A percentile compares a stretch with the other conserved stretches of the same genome.
phyloP scores from a whole-genome alignment of 208 protist genomes.

The Porcisia deanei region DNA sequence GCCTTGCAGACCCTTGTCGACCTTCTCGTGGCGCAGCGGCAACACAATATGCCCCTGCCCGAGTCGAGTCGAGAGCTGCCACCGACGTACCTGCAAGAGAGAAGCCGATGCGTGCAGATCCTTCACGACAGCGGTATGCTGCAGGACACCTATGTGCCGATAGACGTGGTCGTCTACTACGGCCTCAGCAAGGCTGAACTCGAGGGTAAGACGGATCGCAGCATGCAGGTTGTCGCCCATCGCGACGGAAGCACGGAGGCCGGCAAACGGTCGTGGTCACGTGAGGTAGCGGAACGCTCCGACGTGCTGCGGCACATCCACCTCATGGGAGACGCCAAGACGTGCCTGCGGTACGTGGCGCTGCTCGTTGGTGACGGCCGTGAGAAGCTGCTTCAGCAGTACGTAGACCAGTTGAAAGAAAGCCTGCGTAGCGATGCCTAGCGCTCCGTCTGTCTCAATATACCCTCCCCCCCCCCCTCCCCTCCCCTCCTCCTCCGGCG shows the following conservation, averaged over 20 bases:
- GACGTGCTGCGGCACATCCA: constrained; percentile 60
- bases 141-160: constrained; percentile 67
- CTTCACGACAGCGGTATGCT: constrained; percentile 72
- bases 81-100: constrained; percentile 56
- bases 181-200: constrained; percentile 55
- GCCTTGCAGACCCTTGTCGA: constrained; percentile 63
- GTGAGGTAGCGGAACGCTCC: constrained; percentile 37
- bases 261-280: constrained; percentile 7
- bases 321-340: constrained; percentile 78
- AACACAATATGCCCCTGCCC: constrained; percentile 14
- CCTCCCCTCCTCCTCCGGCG: background rate
- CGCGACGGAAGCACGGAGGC: constrained; percentile 2
- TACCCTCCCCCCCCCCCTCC: too few species aligned
- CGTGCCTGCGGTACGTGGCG: constrained; percentile 71
- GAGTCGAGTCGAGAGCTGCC: constrained; percentile 43
- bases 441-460: background rate
- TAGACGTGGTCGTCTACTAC: constrained; percentile 67
- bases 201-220: constrained; percentile 29
- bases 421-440: constrained; percentile 25
- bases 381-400: constrained; percentile 62
- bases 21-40: constrained; percentile 58
- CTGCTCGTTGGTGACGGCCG: constrained; percentile 59
- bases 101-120: constrained; percentile 56
- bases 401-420: constrained; percentile 65
- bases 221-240: constrained; percentile 18